Evolutionary conservation across 805 yeast species (phyloP).

Genomic region (Wickerhamomyces pijperi): DNA sequence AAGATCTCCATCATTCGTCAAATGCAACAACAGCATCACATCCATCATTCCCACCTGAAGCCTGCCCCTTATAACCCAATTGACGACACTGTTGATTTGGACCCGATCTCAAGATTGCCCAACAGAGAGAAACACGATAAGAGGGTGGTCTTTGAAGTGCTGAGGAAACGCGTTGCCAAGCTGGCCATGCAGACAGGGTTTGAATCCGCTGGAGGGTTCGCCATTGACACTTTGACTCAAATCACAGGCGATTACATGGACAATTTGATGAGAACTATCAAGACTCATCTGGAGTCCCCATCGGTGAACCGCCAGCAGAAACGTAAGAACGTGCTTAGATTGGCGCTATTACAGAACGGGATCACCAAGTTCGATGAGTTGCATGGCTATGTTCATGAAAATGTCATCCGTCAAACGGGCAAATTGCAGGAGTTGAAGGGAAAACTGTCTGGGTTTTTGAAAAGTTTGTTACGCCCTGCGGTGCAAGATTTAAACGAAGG

Average conservation of each 20-base stretch:
- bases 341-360: constrained; percentile 78
- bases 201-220: constrained; percentile 70
- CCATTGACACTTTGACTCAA: constrained; percentile 71
- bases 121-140: constrained; percentile 54
- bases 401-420: constrained; percentile 52
- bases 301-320: constrained; percentile 22
- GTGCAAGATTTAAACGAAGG: constrained; percentile 53
- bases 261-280: constrained; percentile 62
- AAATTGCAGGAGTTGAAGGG: constrained; percentile 59
- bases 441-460: constrained; percentile 61
- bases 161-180: constrained; percentile 63
- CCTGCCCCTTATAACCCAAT: constrained; percentile 55
- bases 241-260: constrained; percentile 72
- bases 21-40: constrained; percentile 74
- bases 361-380: constrained; percentile 68
- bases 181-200: constrained; percentile 87
- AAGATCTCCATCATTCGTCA: constrained; percentile 81
- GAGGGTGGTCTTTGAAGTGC: constrained; percentile 52
- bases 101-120: constrained; percentile 63
- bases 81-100: constrained; percentile 59
- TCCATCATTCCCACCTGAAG: constrained; percentile 66
- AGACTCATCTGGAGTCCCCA: constrained; percentile 57
- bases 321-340: constrained; percentile 38
- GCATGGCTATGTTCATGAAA: constrained; percentile 64
- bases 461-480: constrained; percentile 74